Conservation (phyloP, 1,284 basidiomycete genomes). For the Cryptococcus neoformans region DNA sequence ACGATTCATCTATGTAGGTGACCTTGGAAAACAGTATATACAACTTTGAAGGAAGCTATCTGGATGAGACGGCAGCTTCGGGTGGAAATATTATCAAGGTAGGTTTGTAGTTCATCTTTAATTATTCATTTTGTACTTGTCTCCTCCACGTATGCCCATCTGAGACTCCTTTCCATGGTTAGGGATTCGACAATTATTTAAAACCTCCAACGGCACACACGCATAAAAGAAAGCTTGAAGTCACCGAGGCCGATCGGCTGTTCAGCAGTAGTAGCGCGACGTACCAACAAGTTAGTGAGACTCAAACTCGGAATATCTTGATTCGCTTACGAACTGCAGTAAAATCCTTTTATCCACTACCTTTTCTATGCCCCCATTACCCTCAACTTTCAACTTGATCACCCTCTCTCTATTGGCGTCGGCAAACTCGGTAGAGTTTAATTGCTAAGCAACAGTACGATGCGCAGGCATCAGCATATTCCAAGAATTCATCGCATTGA, state of each 20-base stretch:
- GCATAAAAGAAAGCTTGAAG: conserved; percentile 46
- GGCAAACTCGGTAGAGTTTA: too few relatives aligned
- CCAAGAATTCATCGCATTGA: too few relatives aligned
- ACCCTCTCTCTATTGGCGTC: too few relatives aligned
- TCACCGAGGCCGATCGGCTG: conserved; percentile 48
- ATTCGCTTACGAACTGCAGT: not conserved
- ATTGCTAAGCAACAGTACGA: too few relatives aligned
- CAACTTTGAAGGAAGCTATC: conserved; percentile 53
- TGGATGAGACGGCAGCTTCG: conserved; percentile 47
- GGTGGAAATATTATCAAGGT: conserved; percentile 52
- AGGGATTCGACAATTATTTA: conserved; percentile 53
- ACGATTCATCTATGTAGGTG: conserved; percentile 32
- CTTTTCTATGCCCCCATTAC: too few relatives aligned
- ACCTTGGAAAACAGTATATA: conserved; percentile 51
- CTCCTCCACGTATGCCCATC: not conserved
- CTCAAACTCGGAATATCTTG: not conserved
- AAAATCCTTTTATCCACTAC: not conserved
- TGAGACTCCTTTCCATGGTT: not conserved
- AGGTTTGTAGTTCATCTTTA: not conserved
- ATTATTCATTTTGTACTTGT: not conserved
- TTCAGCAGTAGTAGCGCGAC: conserved; percentile 50
- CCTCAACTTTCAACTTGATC: too few relatives aligned
- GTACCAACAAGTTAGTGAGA: conserved; percentile 43
- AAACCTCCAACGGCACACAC: conserved; percentile 44
- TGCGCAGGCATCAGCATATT: too few relatives aligned